Evolutionary conservation across 2,329 filamentous ascomycete species (phyloP).

Genomic region (Corynespora cassiicola): DNA sequence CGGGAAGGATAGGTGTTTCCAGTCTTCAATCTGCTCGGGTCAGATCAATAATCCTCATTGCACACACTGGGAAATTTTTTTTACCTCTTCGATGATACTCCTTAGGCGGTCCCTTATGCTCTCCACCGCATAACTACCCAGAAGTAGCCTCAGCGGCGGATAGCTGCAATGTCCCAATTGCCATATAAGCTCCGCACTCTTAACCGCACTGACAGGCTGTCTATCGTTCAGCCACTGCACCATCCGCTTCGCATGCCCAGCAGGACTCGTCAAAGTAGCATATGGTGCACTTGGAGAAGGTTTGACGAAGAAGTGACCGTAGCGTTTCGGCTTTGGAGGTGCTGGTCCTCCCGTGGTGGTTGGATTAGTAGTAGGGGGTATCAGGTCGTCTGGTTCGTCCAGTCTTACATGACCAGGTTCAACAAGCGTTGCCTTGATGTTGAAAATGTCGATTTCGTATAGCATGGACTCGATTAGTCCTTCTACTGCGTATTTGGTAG

Average conservation of each 20-base stretch:
- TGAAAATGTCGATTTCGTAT: slow-evolving; percentile 91
- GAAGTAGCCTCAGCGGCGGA: slow-evolving; percentile 82
- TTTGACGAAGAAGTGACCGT: slow-evolving; percentile 92
- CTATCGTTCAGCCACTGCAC: slow-evolving; percentile 93
- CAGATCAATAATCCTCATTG: not conserved
- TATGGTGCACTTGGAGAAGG: slow-evolving; percentile 80
- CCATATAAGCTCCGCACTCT: slow-evolving; percentile 93
- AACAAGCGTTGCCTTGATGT: slow-evolving; percentile 91
- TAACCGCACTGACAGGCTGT: slow-evolving; percentile 90
- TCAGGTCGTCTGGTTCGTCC: slow-evolving; percentile 73
- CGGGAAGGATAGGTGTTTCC: slow-evolving; percentile 83
- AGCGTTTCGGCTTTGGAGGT: slow-evolving; percentile 68
- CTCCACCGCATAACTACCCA: slow-evolving; percentile 94
- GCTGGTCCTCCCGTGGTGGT: slow-evolving; percentile 49
- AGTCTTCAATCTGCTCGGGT: slow-evolving; percentile 68
- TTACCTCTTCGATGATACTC: slow-evolving; percentile 89
- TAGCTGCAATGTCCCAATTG: slow-evolving; percentile 93
- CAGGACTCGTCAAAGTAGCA: slow-evolving; percentile 76
- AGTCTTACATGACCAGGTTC: slow-evolving; percentile 87
- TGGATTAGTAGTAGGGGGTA: slow-evolving; percentile 23
- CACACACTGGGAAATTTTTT: slow-evolving; percentile 7
- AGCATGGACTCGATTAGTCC: slow-evolving; percentile 95
- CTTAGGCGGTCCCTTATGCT: slow-evolving; percentile 89
- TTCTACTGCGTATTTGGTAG: slow-evolving; percentile 96
- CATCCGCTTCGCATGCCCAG: slow-evolving; percentile 87